Evolutionary conservation across 192 early-diverging fungal genomes (phyloP), one percentile per base, ranked within the genome.

Genomic region (Polychytrium aggregatum): DNA sequence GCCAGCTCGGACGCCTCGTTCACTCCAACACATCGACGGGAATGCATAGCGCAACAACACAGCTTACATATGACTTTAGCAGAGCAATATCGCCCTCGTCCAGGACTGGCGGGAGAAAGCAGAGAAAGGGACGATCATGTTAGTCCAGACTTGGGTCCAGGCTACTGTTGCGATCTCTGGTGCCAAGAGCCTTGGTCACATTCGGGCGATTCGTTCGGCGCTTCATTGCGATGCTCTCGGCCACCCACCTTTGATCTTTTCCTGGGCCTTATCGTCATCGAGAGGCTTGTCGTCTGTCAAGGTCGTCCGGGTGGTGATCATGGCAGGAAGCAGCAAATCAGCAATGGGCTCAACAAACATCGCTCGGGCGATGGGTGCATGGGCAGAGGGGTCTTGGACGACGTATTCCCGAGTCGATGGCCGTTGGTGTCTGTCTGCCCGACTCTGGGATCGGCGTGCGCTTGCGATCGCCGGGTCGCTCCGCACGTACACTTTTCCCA

Each of bases 401-500:
- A 29, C 10, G 48, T 1, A 14, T 10, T 3, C 36, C 34, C 35
- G 41, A 29, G 40, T 24, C n/a, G n/a, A n/a, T n/a, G n/a, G n/a
- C n/a, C n/a, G n/a, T n/a, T n/a, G n/a, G n/a, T n/a, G n/a, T n/a
- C n/a, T n/a, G n/a, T n/a, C n/a, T n/a, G n/a, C n/a, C n/a, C n/a
- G n/a, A n/a, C n/a, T n/a, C n/a, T n/a, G n/a, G n/a, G n/a, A n/a
- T n/a, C n/a, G n/a, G n/a, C n/a, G n/a, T n/a, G n/a, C n/a, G n/a
- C n/a, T n/a, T n/a, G n/a, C n/a, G n/a, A n/a, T n/a, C n/a, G n/a
- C n/a, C n/a, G n/a, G n/a, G n/a, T n/a, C n/a, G n/a, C n/a, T n/a
- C n/a, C 31, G n/a, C 38, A 61, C 73, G 43, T 85, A 95, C 88
- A 95, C 71, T 95, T 95, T 68, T 98, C 95, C 95, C 95, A 98